These are phyloP conservation scores for Pseudocercospora musae DNA, from an alignment of 2,329 filamentous ascomycete genomes.

Conservation along the genomic window DNA sequence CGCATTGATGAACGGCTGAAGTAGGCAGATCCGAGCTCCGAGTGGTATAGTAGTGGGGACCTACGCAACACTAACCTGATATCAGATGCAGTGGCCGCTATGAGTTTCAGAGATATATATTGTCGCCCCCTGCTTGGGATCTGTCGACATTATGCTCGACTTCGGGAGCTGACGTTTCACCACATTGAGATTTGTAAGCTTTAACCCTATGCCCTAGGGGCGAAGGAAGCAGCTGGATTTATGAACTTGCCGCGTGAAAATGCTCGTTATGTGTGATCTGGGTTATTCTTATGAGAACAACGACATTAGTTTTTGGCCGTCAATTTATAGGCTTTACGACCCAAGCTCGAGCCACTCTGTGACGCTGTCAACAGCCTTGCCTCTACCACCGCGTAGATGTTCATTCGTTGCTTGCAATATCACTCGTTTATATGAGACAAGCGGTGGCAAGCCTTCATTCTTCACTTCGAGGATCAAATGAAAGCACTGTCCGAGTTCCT, in stretches of 20 bases:
- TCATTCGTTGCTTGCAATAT: conserved; percentile 9
- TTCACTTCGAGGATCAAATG: conserved; percentile 10
- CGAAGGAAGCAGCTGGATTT: background rate
- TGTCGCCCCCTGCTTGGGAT: no score
- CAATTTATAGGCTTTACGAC: background rate
- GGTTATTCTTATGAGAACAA: background rate
- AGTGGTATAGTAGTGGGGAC: background rate
- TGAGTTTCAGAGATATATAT: no score
- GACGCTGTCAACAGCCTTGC: conserved; percentile 1
- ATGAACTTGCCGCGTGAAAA: background rate
- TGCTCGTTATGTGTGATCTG: background rate
- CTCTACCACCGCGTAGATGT: background rate
- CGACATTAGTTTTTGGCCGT: background rate
- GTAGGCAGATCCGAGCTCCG: background rate
- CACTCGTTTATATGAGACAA: conserved; percentile 8
- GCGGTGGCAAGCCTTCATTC: conserved; percentile 5
- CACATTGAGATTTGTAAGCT: background rate
- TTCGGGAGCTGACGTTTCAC: no score
- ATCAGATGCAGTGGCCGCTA: no score
- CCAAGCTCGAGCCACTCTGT: background rate
- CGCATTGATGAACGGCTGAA: background rate
- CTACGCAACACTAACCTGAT: no score
- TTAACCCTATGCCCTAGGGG: background rate
- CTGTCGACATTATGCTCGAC: no score
- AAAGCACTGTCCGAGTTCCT: conserved; percentile 2